Percentiles rank a stretch among this genome's conserved stretches.
Conservation (phyloP, 306 rosid species). For the Dalbergia cultrata region DNA sequence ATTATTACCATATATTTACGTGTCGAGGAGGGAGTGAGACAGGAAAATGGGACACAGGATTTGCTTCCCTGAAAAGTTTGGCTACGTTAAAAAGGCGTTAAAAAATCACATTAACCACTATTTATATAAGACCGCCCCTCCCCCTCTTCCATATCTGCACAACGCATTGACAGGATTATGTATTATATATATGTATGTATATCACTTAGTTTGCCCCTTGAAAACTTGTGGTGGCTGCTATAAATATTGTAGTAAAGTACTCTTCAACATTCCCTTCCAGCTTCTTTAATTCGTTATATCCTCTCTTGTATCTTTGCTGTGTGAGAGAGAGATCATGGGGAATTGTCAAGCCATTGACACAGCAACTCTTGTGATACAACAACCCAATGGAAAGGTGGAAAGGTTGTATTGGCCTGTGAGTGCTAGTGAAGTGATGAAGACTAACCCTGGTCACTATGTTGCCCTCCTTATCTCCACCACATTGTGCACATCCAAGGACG, state of each 20-base stretch:
- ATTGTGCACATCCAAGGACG: slow-evolving; percentile 62
- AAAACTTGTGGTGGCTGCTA: slow-evolving; percentile 41
- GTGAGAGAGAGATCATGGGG: slow-evolving; percentile 67
- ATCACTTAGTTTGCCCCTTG: slow-evolving; percentile 36
- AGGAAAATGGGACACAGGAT: no score
- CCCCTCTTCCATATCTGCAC: slow-evolving; percentile 13
- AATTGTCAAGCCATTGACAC: slow-evolving; percentile 99
- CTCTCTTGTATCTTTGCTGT: slow-evolving; percentile 4
- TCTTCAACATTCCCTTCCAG: slow-evolving; percentile 40
- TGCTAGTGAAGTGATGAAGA: slow-evolving; percentile 89
- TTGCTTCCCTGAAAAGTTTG: no score
- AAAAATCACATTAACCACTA: slow-evolving; percentile 3
- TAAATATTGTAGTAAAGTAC: slow-evolving; percentile 27
- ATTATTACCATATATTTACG: no score
- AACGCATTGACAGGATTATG: not conserved
- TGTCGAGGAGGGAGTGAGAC: no score
- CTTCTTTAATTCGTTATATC: not conserved
- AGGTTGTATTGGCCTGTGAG: slow-evolving; percentile 76
- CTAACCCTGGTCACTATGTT: slow-evolving; percentile 92
- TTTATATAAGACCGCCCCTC: slow-evolving; percentile 34
- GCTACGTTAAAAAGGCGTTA: not conserved
- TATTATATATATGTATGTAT: not conserved
- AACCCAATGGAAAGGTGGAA: slow-evolving; percentile 90
- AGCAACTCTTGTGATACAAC: slow-evolving; percentile 86
- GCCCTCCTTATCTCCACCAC: slow-evolving; percentile 95